Conservation (phyloP, 2,329 filamentous ascomycete genomes). For the Paraconiothyrium sp. region DNA sequence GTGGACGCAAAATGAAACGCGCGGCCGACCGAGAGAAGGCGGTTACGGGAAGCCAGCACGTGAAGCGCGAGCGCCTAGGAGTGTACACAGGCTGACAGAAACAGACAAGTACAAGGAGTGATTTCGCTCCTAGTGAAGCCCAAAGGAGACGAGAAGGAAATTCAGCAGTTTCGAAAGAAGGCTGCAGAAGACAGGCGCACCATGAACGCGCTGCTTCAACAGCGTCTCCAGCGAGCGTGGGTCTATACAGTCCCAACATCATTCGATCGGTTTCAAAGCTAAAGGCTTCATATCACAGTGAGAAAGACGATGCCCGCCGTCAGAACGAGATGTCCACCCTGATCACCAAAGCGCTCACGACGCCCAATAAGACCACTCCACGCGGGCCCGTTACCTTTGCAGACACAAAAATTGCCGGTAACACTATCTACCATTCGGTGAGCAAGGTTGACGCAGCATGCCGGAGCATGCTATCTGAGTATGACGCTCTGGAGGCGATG, state of each 20-base stretch:
- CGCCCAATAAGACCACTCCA: constrained; percentile 20
- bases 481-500: constrained; percentile 34
- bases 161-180: constrained; percentile 32
- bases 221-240: constrained; percentile 33
- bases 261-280: neutral
- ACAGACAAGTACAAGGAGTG: constrained; percentile 35
- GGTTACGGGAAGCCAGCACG: constrained; percentile 40
- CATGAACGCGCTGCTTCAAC: constrained; percentile 29
- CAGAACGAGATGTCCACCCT: constrained; percentile 32
- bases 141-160: constrained; percentile 31
- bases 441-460: constrained; percentile 28
- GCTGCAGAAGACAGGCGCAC: constrained; percentile 28
- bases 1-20: constrained; percentile 14
- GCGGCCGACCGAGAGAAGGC: constrained; percentile 20
- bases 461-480: constrained; percentile 32
- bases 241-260: constrained; percentile 8
- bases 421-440: constrained; percentile 26
- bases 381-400: constrained; percentile 17
- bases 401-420: constrained; percentile 28
- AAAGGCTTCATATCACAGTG: constrained; percentile 19
- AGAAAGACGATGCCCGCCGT: constrained; percentile 27
- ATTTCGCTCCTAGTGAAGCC: constrained; percentile 30
- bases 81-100: constrained; percentile 10
- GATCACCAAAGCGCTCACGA: constrained; percentile 30
- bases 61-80: neutral